A percentile compares a stretch with the other conserved stretches of the same genome.
These are phyloP conservation scores for Leccinum sublutescens DNA, from an alignment of 768 basidiomycete species.

Conservation along the genomic window DNA sequence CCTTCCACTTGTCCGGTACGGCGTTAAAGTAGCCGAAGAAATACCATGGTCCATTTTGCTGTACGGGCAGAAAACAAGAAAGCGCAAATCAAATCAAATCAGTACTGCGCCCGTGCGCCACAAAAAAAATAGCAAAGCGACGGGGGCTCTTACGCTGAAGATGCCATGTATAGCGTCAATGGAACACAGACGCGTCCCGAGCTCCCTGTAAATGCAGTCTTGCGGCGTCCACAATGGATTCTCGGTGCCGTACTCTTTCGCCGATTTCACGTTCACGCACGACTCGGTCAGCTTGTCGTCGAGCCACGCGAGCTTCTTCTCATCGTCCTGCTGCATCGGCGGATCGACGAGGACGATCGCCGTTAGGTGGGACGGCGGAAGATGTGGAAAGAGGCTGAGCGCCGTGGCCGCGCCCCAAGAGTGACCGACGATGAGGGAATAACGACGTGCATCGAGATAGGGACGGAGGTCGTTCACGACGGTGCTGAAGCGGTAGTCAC, in stretches of 20 bases:
- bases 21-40: conserved; percentile 9
- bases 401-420: conserved; percentile 11
- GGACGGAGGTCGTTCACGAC: conserved; percentile 19
- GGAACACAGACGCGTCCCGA: conserved; percentile 15
- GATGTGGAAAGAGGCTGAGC: conserved; percentile 10
- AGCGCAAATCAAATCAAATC: neutral
- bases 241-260: neutral
- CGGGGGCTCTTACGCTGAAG: conserved; percentile 3
- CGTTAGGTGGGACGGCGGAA: conserved; percentile 9
- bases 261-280: neutral
- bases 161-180: conserved; percentile 1
- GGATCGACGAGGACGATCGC: conserved; percentile 22
- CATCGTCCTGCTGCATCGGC: neutral
- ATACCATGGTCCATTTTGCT: conserved; percentile 17
- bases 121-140: neutral
- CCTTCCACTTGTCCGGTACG: conserved; percentile 8
- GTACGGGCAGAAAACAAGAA: neutral
- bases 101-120: neutral
- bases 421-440: conserved; percentile 20
- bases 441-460: conserved; percentile 7
- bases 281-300: neutral
- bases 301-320: neutral
- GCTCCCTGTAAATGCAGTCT: conserved; percentile 5
- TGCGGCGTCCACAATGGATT: conserved; percentile 18
- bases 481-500: conserved; percentile 12